phyloP scores from a whole-genome alignment of 495 filamentous ascomycete genomes.

The Talaromyces adpressus region DNA sequence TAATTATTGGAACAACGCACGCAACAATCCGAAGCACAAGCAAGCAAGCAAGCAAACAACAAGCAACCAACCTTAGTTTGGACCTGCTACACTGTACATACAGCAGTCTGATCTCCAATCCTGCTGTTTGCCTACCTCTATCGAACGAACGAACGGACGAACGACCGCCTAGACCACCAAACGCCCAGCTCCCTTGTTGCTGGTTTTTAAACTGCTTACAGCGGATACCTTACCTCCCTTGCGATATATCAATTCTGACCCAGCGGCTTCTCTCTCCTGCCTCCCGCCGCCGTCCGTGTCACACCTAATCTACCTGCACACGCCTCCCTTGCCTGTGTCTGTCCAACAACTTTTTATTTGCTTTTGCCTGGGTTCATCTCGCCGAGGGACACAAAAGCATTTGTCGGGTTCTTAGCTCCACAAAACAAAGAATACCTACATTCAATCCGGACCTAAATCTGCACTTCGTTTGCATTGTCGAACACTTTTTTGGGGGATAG shows the following conservation, averaged over 20 bases:
- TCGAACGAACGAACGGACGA: background rate
- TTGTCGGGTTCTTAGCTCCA: background rate
- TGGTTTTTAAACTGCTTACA: background rate
- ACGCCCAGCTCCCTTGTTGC: slow-evolving; percentile 2
- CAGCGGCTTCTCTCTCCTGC: slow-evolving; percentile 1
- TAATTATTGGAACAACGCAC: background rate
- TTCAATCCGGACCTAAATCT: background rate
- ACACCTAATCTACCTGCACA: slow-evolving; percentile 3
- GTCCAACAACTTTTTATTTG: background rate
- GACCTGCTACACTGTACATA: background rate
- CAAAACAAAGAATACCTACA: background rate
- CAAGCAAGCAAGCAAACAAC: background rate
- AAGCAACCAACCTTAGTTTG: background rate
- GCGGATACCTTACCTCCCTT: slow-evolving; percentile 1
- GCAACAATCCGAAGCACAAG: background rate
- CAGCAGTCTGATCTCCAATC: slow-evolving; percentile 4
- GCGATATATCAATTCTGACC: slow-evolving; percentile 4
- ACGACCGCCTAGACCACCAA: background rate
- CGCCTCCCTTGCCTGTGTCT: slow-evolving; percentile 3
- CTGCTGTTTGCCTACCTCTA: background rate
- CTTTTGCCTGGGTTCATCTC: background rate
- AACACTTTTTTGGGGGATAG: background rate
- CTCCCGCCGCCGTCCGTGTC: slow-evolving; percentile 2
- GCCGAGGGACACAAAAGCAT: background rate
- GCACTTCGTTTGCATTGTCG: slow-evolving; percentile 1